Evolutionary conservation across 2,329 filamentous ascomycete genomes (phyloP), one percentile per base, ranked within the genome.

Genomic region (Arthrobotrys megalospora): DNA sequence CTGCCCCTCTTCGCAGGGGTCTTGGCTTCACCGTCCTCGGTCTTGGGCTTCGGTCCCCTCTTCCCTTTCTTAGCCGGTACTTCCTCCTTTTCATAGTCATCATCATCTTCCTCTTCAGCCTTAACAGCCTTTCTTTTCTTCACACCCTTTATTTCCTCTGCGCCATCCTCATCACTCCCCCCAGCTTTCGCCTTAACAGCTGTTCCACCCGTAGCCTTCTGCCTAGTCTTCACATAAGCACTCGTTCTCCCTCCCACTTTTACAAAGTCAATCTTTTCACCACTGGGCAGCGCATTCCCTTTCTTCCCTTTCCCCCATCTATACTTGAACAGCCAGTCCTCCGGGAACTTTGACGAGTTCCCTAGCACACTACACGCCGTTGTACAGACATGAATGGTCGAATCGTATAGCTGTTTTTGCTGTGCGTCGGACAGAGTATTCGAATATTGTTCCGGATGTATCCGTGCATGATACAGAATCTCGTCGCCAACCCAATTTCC

Each of bases 401-500:
- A 88, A 7, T 90, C 86, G 83, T 96, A 91, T 1, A 99, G 86
- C 45, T 86, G 87, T 80, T 89, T 88, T 79, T 96, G 89, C 83
- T 97, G 91, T 0, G 85, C 87, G 36, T 92, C 89, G 79, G 84
- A 87, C 80, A 98, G 92, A 0, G 92, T 92, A 82, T 97, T 91
- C 84, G 91, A 93, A 85, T 96, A 96, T 83, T 97, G 93, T 83
- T 97, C 95, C 0, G 96, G 96, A 81, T 99, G 95, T 14, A 98
- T 88, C 62, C 89, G 90, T 4, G 96, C 92, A 81, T 98, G 91
- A 82, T 94, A 99, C 64, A 99, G 86, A 6, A 97, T 91, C 84
- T 99, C 96, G 83, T 99, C 96, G 0, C 88, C 94, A 67, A 99
- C 95, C 95, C 95, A 99, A 83, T 98, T 98, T 0, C 96, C 96